Evolutionary conservation across 1,284 basidiomycete genomes (phyloP), one percentile per base, ranked within the genome.

Genomic region (Papiliotrema flavescens): DNA sequence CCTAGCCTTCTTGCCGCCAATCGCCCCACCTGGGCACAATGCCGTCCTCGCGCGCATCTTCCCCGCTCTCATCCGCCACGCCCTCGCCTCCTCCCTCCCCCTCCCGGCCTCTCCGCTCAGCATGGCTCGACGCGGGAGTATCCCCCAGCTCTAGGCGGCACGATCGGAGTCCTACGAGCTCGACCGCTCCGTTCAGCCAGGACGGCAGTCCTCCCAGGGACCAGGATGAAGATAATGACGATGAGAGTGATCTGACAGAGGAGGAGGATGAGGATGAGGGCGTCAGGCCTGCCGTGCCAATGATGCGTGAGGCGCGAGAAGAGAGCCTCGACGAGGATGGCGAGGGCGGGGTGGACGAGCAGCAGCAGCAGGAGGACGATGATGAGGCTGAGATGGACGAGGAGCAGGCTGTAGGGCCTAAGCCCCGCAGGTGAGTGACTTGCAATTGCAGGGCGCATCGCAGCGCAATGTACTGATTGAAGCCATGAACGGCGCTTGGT

Each of bases 231-330:
- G 53, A 51, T 24, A 37, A 45, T 9, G 37, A 34, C 23, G 52
- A 54, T 13, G 49, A 51, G 34, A 51, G 42, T 28, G 52, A 58
- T 13, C 52, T 64, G 34, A 64, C 60, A 1, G 64, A 66, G 36
- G 60, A 62, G 28, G 62, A 65, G 15, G 63, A 56, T 4, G 43
- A 52, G 34, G 49, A 43, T 15, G 57, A 57, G 13, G 53, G 28
- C 28, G 28, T 32, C 6, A 32, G 28, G 11, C 28, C 28, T 32
- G 28, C 28, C 11, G 39, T 17, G 53, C 51, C 8, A 48, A 52
- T 8, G 46, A 42, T 8, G 34, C 34, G 8, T 6, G 6, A 40
- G 39, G 39, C 17, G 15, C 17, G 17, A 5, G 46, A 44, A 22
- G 53, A 59, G 9, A 35, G 11, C 17, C 19, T 22, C 8, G 62